A percentile compares a stretch with the other conserved stretches of the same genome.
Evolutionary conservation across 1,284 basidiomycete genomes (phyloP).

Genomic region (Ceratobasidium sp.): DNA sequence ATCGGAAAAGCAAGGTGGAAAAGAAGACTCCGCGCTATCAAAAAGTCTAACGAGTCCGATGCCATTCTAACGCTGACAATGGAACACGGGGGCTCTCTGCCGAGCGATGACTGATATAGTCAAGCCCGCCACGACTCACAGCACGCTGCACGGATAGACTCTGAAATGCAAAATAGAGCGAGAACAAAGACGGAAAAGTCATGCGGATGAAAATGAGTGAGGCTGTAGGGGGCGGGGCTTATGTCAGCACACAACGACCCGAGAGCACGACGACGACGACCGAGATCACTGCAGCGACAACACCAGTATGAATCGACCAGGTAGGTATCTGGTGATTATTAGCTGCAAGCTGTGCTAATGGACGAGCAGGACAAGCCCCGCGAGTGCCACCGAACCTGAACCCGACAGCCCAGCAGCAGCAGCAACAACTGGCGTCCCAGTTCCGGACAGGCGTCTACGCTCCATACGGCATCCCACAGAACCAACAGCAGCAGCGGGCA

Average conservation of each 20-base stretch:
- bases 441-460: conserved; percentile 65
- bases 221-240: background rate
- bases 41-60: too few relatives aligned
- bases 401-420: conserved; percentile 59
- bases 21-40: too few relatives aligned
- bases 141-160: background rate
- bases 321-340: too few relatives aligned
- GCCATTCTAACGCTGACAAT: too few relatives aligned
- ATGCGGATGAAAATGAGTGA: conserved; percentile 21
- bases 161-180: background rate
- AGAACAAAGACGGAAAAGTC: background rate
- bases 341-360: too few relatives aligned
- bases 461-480: conserved; percentile 67
- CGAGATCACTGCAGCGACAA: too few relatives aligned
- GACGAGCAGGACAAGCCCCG: conserved; percentile 79
- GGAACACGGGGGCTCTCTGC: too few relatives aligned
- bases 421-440: conserved; percentile 65
- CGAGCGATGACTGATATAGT: too few relatives aligned
- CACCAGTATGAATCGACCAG: conserved; percentile 45
- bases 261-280: too few relatives aligned
- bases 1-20: too few relatives aligned
- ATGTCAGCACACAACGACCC: conserved; percentile 22
- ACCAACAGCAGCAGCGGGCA: conserved; percentile 56
- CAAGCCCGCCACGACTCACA: background rate
- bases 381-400: conserved; percentile 73